Evolutionary conservation across 306 rosid genomes (phyloP), one percentile per base, ranked within the genome.

Genomic region (Castanea mollissima): DNA sequence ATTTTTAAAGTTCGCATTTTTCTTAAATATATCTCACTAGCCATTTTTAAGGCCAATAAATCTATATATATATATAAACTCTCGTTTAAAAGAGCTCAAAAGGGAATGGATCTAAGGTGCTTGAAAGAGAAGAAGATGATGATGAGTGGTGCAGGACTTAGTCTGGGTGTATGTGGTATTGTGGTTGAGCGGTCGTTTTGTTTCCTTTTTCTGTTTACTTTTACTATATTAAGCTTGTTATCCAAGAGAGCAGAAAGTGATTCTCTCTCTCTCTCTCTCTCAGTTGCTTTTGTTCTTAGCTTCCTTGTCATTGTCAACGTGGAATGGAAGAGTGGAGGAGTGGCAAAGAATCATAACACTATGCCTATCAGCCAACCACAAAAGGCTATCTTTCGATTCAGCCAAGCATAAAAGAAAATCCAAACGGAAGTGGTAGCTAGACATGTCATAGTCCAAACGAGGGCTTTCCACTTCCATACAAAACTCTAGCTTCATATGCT

Each of bases 291-390:
- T 54, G 70, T 49, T 12, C 44, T 73, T 82, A 74, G 83, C 81
- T 73, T 59, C 4, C 6, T 73, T 70, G 90, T 84, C 89, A 84
- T 83, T 86, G 80, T 83, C 91, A 79, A 56, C 73, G 78, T 72
- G 41, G 78, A 80, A 71, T 72, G 41, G 78, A 80, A 71, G 87
- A 71, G 84, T 32, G 82, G 59, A 76, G 65, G 73, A 81, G 78
- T 31, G 72, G 79, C 93, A 90, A 87, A 82, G 92, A 92, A 90
- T 88, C 74, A 92, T 77, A 71, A 79, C 79, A 79, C 79, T 58
- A 54, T 71, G 54, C 74, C 85, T 80, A 68, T 71, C 73, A 44
- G 59, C 87, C 90, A 87, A 84, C 85, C 62, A 46, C 76, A 31
- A 73, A 62, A 71, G 10, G 13, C 51, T 1, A 29, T n/a, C 18